Base-by-base conservation (phyloP, 305 asterid species). In the Vinca major region DNA sequence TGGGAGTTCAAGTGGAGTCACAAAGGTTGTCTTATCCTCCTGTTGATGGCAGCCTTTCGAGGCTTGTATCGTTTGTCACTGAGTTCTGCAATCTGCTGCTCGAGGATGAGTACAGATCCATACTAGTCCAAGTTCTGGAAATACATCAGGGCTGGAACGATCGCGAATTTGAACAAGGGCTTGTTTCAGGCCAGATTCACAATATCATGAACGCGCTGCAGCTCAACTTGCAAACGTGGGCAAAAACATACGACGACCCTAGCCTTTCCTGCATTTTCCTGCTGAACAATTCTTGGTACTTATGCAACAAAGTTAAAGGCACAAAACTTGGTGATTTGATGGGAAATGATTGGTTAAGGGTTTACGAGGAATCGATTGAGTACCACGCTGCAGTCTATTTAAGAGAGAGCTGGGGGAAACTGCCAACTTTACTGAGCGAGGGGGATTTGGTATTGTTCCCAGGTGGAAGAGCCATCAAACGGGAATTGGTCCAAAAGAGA, bases 361-460 rank as follows among this genome's bases (percentile, higher is more conserved):
- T 79, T 7, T 79, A 80, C 8, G 87, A 90, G 57, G 88, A 87
- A 56, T 75, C 84, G 13, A 61, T 73, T 19, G 86, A 87, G 69
- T 71, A 86, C 41, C 80, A 82, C 52, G 77, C 82, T 62, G 75
- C 71, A 37, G 57, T 74, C 60, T 92, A 84, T 77, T 72, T 88
- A 76, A 81, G 78, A 61, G 94, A 86, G 79, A 82, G 94, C 55
- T 92, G 97, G 98, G 89, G 72, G 55, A 83, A 80, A 52, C 88
- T 90, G 58, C 43, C 78, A 16, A 82, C 75, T 63, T 75, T 84
- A 37, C 66, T 92, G 66, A 62, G 73, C 0, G 87, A 88, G 62
- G 95, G 85, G 61, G 94, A 74, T 65, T 76, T 88, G 65, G 74
- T 72, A 80, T 69, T 87, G 76, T 91, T 84, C 77, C 93, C 89